phyloP scores from a whole-genome alignment of 441 rosid species.

The Euphorbia corollata region DNA sequence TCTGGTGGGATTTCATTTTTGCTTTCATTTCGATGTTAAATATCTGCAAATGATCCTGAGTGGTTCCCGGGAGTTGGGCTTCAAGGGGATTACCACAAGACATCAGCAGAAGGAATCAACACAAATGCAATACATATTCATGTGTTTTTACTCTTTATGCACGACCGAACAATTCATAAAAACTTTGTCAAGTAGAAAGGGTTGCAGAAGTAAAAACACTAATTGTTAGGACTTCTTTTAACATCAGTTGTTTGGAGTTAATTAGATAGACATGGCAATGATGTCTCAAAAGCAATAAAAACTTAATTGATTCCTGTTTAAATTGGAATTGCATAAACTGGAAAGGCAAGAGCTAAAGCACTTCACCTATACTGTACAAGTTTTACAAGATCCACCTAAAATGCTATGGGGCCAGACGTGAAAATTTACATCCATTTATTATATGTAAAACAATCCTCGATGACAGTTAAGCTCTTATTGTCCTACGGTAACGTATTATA shows the following conservation, averaged over 20 bases:
- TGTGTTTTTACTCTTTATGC: not conserved
- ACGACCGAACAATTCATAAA: not conserved
- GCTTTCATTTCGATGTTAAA: conserved; percentile 96
- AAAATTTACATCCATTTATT: not conserved
- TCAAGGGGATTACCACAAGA: conserved; percentile 16
- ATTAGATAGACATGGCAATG: not conserved
- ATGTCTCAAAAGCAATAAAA: not conserved
- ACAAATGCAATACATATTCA: not conserved
- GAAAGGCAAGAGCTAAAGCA: not conserved
- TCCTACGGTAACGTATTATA: not conserved
- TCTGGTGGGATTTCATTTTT: conserved; percentile 92
- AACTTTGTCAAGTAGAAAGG: not conserved
- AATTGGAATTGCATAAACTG: not conserved
- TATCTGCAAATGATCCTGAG: conserved; percentile 98
- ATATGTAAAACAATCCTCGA: not conserved
- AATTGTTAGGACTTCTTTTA: not conserved
- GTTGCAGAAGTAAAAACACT: not conserved
- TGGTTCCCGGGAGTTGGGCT: conserved; percentile 98
- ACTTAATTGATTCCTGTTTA: too few relatives aligned
- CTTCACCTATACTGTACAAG: not conserved
- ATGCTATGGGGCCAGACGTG: not conserved
- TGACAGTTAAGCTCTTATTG: not conserved
- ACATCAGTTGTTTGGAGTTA: not conserved
- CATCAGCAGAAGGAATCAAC: conserved; percentile 8
- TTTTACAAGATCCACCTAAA: not conserved